Percentiles rank a stretch among this genome's conserved stretches.
Conservation (phyloP, 352 stramenopile genomes). For the Phytophthora litchii region DNA sequence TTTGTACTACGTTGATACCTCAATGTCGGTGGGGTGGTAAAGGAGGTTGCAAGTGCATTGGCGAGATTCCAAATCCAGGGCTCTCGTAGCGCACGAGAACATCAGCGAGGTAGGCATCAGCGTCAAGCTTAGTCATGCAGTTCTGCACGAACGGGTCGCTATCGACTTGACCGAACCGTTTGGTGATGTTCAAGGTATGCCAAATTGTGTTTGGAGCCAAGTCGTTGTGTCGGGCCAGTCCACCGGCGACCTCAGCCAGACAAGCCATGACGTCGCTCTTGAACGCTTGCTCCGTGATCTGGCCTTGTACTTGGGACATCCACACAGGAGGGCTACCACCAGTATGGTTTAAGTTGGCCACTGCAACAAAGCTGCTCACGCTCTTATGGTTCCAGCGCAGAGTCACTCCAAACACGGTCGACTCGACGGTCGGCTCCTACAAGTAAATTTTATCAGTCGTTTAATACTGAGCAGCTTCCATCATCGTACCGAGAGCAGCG, state of each 20-base stretch:
- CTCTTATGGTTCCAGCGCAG: conserved; percentile 27
- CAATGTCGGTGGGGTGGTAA: conserved; percentile 3
- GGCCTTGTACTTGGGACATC: conserved; percentile 27
- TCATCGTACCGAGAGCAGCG: conserved; percentile 17
- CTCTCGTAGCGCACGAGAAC: conserved; percentile 17
- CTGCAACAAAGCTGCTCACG: conserved; percentile 23
- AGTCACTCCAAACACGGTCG: conserved; percentile 22
- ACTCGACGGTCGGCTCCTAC: conserved; percentile 18
- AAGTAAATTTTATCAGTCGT: neutral
- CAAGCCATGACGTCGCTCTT: conserved; percentile 30
- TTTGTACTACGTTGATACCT: neutral
- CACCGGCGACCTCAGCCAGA: conserved; percentile 29
- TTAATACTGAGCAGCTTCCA: neutral
- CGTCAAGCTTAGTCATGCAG: conserved; percentile 33
- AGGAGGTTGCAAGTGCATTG: conserved; percentile 13
- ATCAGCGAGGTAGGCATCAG: conserved; percentile 16
- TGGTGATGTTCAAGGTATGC: conserved; percentile 30
- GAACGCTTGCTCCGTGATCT: conserved; percentile 27
- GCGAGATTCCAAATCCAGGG: conserved; percentile 14
- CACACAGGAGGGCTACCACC: conserved; percentile 13
- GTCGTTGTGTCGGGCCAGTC: conserved; percentile 20
- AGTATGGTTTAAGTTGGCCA: conserved; percentile 18
- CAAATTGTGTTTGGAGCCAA: conserved; percentile 35
- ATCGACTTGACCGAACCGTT: conserved; percentile 39
- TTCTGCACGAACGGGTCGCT: conserved; percentile 42